Base-by-base conservation (phyloP, 305 asterid genomes). In the Coffea humblotiana region DNA sequence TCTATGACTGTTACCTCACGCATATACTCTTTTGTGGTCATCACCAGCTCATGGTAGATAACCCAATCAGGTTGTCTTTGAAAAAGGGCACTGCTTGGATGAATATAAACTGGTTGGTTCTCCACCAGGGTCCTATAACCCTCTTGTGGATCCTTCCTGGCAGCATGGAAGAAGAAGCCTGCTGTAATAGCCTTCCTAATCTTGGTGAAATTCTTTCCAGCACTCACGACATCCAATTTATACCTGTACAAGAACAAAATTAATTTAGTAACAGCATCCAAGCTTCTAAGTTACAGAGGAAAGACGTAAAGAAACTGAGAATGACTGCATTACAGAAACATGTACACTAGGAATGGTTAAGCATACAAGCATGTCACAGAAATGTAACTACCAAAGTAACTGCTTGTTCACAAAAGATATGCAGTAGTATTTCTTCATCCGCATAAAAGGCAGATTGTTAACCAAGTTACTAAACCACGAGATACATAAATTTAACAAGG, bases 31-130 rank as follows among this genome's bases (percentile, higher is more conserved):
- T 94, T 94, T 32, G 97, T 94, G 13, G 98, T 92, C 96, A 90
- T 91, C 52, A 94, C 97, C 67, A 94, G 79, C 84, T 92, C 98
- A 45, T 92, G 97, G 84, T 92, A 91, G 32, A 94, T 90, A 80
- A 94, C 97, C 97, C 97, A 92, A 80, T 94, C 97, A 4, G 97
- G 98, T 81, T 92, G 97, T 86, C 94, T 89, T 82, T 90, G 97
- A 80, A 94, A 92, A 78, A 92, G 85, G 58, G 97, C 96, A 73
- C 98, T 92, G 90, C 97, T 94, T 15, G 97, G 98, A 79, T 94
- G 97, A 66, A 94, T 92, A 82, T 93, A 93, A 67, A 93, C 97
- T 0, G 96, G 94, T 76, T 94, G 98, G 84, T 91, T 94, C 89
- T 94, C 97, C 63, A 94, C 98, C 29, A 91, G 83, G 58, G 95